Evolutionary conservation across 1,284 basidiomycete species (phyloP).

Genomic region (Volvariella surrecta): DNA sequence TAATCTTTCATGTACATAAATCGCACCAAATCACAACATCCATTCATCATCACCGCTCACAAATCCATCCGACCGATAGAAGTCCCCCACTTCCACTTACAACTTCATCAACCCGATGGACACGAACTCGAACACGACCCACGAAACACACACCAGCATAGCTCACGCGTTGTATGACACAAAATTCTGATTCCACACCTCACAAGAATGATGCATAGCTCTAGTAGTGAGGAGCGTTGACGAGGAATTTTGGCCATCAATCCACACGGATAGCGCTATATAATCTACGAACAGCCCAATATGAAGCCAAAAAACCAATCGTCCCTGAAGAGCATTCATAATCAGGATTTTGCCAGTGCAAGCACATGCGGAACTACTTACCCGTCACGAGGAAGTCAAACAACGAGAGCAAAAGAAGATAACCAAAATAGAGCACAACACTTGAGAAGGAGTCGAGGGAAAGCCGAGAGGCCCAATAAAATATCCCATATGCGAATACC

Average conservation of each 20-base stretch:
- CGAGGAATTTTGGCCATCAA: slow-evolving; percentile 22
- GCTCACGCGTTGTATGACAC: too few relatives aligned
- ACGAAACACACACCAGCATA: too few relatives aligned
- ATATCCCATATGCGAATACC: slow-evolving; percentile 78
- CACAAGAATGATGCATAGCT: too few relatives aligned
- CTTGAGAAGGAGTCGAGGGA: slow-evolving; percentile 81
- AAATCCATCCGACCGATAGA: too few relatives aligned
- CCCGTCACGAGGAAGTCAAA: slow-evolving; percentile 89
- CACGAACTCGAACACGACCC: too few relatives aligned
- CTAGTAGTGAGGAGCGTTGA: background rate
- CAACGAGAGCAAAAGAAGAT: slow-evolving; percentile 77
- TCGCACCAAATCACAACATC: too few relatives aligned
- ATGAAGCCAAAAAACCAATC: slow-evolving; percentile 83
- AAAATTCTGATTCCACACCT: too few relatives aligned
- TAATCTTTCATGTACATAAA: too few relatives aligned
- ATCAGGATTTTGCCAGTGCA: background rate
- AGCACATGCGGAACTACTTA: slow-evolving; percentile 21
- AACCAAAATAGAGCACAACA: slow-evolving; percentile 86
- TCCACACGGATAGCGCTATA: slow-evolving; percentile 78
- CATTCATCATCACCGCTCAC: too few relatives aligned
- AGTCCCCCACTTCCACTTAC: too few relatives aligned
- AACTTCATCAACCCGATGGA: too few relatives aligned
- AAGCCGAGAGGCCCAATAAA: slow-evolving; percentile 86
- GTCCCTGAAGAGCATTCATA: slow-evolving; percentile 44
- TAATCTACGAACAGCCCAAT: slow-evolving; percentile 77